Percentiles rank a stretch among this genome's conserved stretches.
Evolutionary conservation across 768 basidiomycete genomes (phyloP).

Genomic region (Clavulina sp.): DNA sequence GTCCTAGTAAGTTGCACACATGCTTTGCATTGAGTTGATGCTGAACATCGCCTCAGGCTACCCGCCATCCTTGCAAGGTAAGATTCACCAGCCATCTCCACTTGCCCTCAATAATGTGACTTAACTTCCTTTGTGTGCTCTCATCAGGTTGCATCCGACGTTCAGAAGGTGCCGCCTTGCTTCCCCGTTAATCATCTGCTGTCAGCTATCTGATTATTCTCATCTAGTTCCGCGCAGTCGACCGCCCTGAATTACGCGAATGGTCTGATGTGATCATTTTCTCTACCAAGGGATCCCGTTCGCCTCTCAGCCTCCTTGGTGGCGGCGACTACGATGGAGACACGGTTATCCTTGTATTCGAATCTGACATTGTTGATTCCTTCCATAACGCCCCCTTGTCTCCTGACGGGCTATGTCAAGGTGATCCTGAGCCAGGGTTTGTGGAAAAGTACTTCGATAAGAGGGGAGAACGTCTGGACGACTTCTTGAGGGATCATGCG

Average conservation of each 20-base stretch:
- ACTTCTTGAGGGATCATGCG: conserved; percentile 20
- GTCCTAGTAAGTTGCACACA: background rate
- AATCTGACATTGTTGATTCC: conserved; percentile 32
- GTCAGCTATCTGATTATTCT: background rate
- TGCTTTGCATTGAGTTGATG: background rate
- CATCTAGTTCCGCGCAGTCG: conserved; percentile 5
- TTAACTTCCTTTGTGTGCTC: background rate
- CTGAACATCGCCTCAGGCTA: conserved; percentile 1
- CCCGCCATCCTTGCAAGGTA: conserved; percentile 8
- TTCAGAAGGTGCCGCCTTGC: background rate
- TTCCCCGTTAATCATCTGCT: background rate
- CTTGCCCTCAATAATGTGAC: too few relatives aligned
- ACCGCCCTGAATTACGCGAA: conserved; percentile 2
- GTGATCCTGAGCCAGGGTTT: conserved; percentile 32
- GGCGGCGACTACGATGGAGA: conserved; percentile 52
- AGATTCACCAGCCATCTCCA: background rate
- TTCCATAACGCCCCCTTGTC: conserved; percentile 43
- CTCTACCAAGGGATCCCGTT: conserved; percentile 22
- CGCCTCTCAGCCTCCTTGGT: conserved; percentile 38
- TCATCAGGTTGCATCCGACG: background rate
- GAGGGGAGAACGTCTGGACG: conserved; percentile 27
- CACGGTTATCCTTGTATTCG: conserved; percentile 30
- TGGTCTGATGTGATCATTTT: conserved; percentile 14
- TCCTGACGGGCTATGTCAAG: conserved; percentile 28
- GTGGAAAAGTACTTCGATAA: conserved; percentile 23